phyloP scores from a whole-genome alignment of 2,329 filamentous ascomycete species.

The Xylaria sp. region DNA sequence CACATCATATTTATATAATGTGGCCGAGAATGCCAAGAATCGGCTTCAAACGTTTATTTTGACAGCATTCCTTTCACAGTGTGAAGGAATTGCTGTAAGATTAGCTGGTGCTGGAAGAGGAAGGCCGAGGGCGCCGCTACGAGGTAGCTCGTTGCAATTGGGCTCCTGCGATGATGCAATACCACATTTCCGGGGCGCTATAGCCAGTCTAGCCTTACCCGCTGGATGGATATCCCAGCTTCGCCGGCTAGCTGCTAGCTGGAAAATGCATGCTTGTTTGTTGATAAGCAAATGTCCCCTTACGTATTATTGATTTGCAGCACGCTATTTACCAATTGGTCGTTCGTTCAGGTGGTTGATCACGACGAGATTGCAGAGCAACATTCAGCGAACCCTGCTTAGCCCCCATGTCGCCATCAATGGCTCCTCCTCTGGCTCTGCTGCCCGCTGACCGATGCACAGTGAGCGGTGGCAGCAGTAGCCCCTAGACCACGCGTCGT shows the following conservation, averaged over 20 bases:
- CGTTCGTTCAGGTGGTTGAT: background rate
- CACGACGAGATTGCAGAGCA: conserved; percentile 14
- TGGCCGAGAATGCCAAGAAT: background rate
- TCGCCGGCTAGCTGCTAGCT: background rate
- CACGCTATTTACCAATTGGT: background rate
- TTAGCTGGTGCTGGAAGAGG: conserved; percentile 31
- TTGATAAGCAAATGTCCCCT: background rate
- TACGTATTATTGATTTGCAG: conserved; percentile 8
- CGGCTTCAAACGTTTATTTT: background rate
- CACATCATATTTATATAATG: background rate
- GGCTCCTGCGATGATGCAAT: conserved; percentile 36
- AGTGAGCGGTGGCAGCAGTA: background rate
- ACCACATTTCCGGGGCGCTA: conserved; percentile 13
- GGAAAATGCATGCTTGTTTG: background rate
- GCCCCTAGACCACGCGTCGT: conserved; percentile 13
- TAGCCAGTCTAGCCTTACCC: background rate
- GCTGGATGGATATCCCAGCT: conserved; percentile 13
- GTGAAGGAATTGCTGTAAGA: conserved; percentile 21
- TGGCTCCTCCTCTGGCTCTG: background rate
- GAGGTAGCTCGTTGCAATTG: conserved; percentile 26
- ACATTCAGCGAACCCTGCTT: conserved; percentile 23
- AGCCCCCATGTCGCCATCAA: conserved; percentile 30
- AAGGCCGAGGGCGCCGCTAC: conserved; percentile 29
- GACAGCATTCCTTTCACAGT: conserved; percentile 18
- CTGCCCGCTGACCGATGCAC: conserved; percentile 18